A percentile compares a stretch with the other conserved stretches of the same genome.
These are phyloP conservation scores for Viridothelium virens DNA, from an alignment of 495 filamentous ascomycete species.

Conservation along the genomic window DNA sequence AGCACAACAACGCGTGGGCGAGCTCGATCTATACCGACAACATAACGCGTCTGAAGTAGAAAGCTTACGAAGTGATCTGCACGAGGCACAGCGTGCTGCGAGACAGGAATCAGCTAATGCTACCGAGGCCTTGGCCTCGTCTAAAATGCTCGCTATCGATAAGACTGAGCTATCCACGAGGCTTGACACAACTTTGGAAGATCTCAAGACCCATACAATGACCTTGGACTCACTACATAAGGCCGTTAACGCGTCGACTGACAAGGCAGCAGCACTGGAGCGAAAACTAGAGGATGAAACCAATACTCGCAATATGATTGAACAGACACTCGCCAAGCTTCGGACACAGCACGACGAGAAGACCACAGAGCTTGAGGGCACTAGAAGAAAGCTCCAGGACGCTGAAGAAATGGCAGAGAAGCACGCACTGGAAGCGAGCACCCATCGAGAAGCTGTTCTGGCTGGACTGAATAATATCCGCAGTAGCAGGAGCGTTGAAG, in stretches of 20 bases:
- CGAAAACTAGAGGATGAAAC: constrained; percentile 80
- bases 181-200: constrained; percentile 57
- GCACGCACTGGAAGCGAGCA: constrained; percentile 76
- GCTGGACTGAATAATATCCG: constrained; percentile 67
- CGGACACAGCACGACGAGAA: constrained; percentile 79
- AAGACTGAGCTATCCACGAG: constrained; percentile 71
- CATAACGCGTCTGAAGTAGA: constrained; percentile 75
- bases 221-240: constrained; percentile 68
- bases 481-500: constrained; percentile 42
- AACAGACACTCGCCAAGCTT: constrained; percentile 70
- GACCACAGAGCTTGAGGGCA: constrained; percentile 68
- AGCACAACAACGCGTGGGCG: constrained; percentile 70
- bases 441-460: constrained; percentile 76
- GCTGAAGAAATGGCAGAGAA: constrained; percentile 87
- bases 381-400: constrained; percentile 66
- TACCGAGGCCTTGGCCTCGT: constrained; percentile 64
- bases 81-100: constrained; percentile 61
- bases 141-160: constrained; percentile 69
- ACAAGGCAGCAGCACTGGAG: constrained; percentile 67
- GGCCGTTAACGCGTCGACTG: constrained; percentile 68
- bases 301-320: constrained; percentile 63
- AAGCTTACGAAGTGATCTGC: constrained; percentile 73
- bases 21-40: constrained; percentile 74
- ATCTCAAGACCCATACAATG: constrained; percentile 60
- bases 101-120: constrained; percentile 70